Evolutionary conservation across 2,329 filamentous ascomycete species (phyloP).

Genomic region (Beauveria varroae): DNA sequence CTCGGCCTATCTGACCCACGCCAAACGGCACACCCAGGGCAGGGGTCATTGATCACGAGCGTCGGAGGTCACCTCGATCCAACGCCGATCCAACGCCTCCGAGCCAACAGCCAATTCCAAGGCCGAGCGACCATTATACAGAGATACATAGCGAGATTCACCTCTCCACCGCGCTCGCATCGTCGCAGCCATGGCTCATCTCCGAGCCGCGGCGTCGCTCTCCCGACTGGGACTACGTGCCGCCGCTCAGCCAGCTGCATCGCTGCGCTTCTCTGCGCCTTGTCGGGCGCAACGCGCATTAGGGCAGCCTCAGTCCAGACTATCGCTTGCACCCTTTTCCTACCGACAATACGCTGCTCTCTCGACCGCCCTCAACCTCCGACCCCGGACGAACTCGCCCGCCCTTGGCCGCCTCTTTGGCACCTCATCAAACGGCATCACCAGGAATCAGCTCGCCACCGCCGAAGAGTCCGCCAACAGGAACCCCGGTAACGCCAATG

Average conservation of each 20-base stretch:
- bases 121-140: not conserved
- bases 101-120: not conserved
- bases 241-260: not conserved
- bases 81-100: not conserved
- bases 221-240: slow-evolving; percentile 9
- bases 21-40: not conserved
- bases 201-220: slow-evolving; percentile 4
- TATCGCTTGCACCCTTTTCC: not conserved
- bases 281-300: not conserved
- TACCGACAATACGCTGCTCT: not conserved
- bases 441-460: slow-evolving; percentile 65
- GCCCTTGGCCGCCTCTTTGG: slow-evolving; percentile 29
- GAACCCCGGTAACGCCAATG: slow-evolving; percentile 77
- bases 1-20: not conserved
- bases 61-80: not conserved
- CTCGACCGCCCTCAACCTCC: not conserved
- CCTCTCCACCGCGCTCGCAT: not conserved
- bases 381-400: not conserved
- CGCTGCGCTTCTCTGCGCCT: not conserved
- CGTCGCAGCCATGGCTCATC: slow-evolving; percentile 2
- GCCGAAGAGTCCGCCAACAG: slow-evolving; percentile 89
- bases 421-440: slow-evolving; percentile 39
- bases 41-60: not conserved
- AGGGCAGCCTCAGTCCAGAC: not conserved
- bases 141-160: not conserved